phyloP scores from a whole-genome alignment of 169 alveolate species.

The Babesia divergens region DNA sequence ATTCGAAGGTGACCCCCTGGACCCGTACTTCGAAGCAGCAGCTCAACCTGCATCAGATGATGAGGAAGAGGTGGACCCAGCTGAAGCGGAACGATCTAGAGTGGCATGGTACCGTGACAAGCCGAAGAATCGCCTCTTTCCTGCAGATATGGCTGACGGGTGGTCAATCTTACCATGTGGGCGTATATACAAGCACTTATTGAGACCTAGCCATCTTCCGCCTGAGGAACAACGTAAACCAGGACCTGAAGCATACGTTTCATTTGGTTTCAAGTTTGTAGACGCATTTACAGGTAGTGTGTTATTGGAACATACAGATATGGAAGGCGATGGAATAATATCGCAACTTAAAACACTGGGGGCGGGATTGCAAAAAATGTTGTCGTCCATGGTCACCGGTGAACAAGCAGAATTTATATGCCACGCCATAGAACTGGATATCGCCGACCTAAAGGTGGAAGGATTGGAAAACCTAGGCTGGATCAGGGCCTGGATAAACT shows the following conservation, averaged over 20 bases:
- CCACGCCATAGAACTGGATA: constrained; percentile 16
- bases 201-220: constrained; percentile 12
- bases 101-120: constrained; percentile 38
- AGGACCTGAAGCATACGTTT: constrained; percentile 12
- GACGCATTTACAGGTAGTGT: constrained; percentile 33
- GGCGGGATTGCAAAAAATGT: constrained; percentile 9
- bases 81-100: constrained; percentile 12
- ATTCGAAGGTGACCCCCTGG: constrained; percentile 25
- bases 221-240: constrained; percentile 14
- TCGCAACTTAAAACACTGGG: constrained; percentile 18
- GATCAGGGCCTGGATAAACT: constrained; percentile 58
- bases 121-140: not conserved
- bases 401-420: constrained; percentile 62
- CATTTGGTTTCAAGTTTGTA: constrained; percentile 37
- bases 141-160: constrained; percentile 54
- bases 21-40: constrained; percentile 9
- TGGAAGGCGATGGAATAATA: constrained; percentile 26
- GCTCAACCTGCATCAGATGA: not conserved
- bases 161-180: constrained; percentile 62
- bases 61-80: not conserved
- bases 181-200: constrained; percentile 47
- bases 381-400: constrained; percentile 47
- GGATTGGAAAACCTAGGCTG: constrained; percentile 21
- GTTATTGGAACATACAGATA: constrained; percentile 25
- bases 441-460: constrained; percentile 3